Conservation (phyloP, 345 rosid species). For the Litchi chinensis region DNA sequence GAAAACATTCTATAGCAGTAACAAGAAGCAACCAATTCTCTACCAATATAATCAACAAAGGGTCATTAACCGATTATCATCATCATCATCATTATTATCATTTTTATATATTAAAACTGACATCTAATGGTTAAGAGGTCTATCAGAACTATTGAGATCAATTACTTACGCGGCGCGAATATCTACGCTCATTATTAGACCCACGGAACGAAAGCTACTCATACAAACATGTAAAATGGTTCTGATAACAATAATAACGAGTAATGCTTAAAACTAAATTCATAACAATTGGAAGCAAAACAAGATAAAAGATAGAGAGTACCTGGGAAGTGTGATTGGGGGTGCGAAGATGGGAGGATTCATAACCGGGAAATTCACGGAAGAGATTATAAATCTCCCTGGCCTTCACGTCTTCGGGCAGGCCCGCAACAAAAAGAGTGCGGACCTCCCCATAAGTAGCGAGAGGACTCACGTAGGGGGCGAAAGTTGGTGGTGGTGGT, state of each 20-base stretch:
- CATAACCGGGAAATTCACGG: conserved; percentile 87
- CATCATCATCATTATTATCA: too few species aligned
- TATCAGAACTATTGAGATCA: too few species aligned
- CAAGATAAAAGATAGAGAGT: neutral
- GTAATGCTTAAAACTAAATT: neutral
- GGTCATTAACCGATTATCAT: too few species aligned
- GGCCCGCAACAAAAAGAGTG: conserved; percentile 86
- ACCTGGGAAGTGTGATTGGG: conserved; percentile 58
- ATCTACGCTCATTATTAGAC: too few species aligned
- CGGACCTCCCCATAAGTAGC: conserved; percentile 57
- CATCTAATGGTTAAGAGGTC: too few species aligned
- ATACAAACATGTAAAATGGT: too few species aligned
- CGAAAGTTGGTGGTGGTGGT: conserved; percentile 29
- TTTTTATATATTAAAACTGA: too few species aligned
- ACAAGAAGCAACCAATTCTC: too few species aligned
- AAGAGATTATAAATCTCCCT: conserved; percentile 90
- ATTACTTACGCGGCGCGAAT: too few species aligned
- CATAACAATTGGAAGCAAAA: neutral
- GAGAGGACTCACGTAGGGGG: conserved; percentile 43
- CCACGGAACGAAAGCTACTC: too few species aligned
- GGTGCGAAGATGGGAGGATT: conserved; percentile 77
- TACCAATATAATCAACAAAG: too few species aligned
- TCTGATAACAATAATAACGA: neutral
- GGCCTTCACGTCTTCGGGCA: conserved; percentile 85
- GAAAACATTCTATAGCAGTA: neutral